Evolutionary conservation across 441 rosid species (phyloP), one percentile per base, ranked within the genome.

Genomic region (Populus trichocarpa): DNA sequence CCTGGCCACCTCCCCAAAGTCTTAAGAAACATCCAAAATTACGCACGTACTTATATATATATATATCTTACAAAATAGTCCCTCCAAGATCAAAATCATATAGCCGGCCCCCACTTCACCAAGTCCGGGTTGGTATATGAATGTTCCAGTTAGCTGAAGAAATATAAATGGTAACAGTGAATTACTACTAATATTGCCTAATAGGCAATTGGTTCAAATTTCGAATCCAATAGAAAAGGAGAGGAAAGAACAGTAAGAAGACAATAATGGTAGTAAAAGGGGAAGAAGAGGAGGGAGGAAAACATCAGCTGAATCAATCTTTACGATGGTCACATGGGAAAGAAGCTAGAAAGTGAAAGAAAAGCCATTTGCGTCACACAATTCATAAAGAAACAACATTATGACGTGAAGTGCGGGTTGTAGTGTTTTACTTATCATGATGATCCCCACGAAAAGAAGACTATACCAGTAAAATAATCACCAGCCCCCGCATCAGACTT

Each of bases 251-350:
- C 33, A 69, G 57, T 10, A 64, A 67, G 40, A 67, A 74, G 35
- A 69, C 40, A 46, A 77, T 6, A 65, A 80, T 69, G 71, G 71
- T 7, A 72, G 33, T 26, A 64, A 72, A 40, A 25, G 36, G 33
- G 23, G 22, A 12, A 9, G 14, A 13, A 1, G 18, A 6, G 11
- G 30, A 6, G 23, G 38, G 30, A 6, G 23, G 38, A 63, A 42
- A 18, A 75, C 63, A 46, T 26, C 14, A 75, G 59, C 2, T 18
- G 23, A 78, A 76, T 59, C 20, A 70, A 69, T 61, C 9, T 38
- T 72, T 50, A 67, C 14, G 12, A 12, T 69, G 69, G 50, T 83
- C 85, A 79, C 89, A 80, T 79, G 85, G 73, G 81, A 77, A 83
- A 75, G 82, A 75, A 42, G 66, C 6, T 63, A 40, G 5, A 76